Evolutionary conservation across 208 protist genomes (phyloP), one percentile per base, ranked within the genome.

Genomic region (Angomonas desouzai): DNA sequence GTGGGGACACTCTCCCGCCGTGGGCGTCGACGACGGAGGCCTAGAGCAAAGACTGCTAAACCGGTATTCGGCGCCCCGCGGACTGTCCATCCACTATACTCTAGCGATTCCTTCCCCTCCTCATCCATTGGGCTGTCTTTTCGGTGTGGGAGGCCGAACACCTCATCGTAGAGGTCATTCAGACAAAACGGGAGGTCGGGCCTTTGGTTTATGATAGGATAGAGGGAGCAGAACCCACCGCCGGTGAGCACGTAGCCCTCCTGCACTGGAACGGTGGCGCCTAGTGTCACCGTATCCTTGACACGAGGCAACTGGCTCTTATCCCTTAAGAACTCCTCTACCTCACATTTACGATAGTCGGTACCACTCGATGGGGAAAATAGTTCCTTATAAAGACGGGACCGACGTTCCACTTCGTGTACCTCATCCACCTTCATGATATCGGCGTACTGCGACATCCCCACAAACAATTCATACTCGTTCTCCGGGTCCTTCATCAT

Each of bases 221-320:
- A 89, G 36, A 76, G 74, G 1, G 82, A 89, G 1, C 65, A 18
- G 45, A 85, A 89, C 1, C 78, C 83, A 0, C 83, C 83, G 0
- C 83, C 83, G 11, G 69, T 78, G 22, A 83, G 67, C 0, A 77
- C 74, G 57, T 70, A 87, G 16, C 81, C 76, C 2, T 76, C 66
- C 27, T 71, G 53, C 25, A 79, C 57, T 45, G 78, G 69, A 28
- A 81, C 34, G 18, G 79, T 66, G 0, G 74, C 74, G 28, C 64
- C 59, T 18, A 77, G 64, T 13, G 62, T 56, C 9, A 81, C 64
- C 0, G 56, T 60, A 34, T 72, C 68, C 27, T 33, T 40, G 0
- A 69, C 61, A 32, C 55, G 48, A 18, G 61, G 66, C 36, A 76
- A 66, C 47, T 34, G 57, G 6, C 9, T 25, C 4, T 16, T 4